Conservation (phyloP, 306 rosid species). For the Acacia crassicarpa region DNA sequence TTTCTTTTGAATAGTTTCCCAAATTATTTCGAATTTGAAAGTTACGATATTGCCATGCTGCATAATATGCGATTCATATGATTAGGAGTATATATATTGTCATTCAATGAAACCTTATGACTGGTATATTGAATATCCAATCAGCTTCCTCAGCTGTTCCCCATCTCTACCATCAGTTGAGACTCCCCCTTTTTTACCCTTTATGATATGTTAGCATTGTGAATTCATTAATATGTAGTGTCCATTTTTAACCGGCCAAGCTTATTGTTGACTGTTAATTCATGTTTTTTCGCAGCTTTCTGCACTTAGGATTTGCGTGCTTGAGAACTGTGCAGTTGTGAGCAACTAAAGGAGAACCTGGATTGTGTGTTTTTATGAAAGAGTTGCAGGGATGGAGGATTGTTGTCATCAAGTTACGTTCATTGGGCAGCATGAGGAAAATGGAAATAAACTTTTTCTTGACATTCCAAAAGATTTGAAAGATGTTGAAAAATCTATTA, state of each 20-base stretch:
- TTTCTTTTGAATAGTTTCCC: not conserved
- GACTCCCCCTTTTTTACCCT: not conserved
- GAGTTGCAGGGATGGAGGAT: slow-evolving; percentile 40
- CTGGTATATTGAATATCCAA: not conserved
- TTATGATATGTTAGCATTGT: not conserved
- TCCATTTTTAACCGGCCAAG: not conserved
- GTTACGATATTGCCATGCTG: not conserved
- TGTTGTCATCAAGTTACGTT: slow-evolving; percentile 30
- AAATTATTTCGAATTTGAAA: not conserved
- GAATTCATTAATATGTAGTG: not conserved
- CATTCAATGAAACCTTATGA: not conserved
- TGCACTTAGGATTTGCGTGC: slow-evolving; percentile 7
- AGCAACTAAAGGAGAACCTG: slow-evolving; percentile 11
- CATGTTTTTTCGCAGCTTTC: slow-evolving; percentile 5
- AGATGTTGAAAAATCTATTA: slow-evolving; percentile 38
- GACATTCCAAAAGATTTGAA: slow-evolving; percentile 36
- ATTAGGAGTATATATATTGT: not conserved
- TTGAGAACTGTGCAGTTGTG: slow-evolving; percentile 12
- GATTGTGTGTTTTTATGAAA: slow-evolving; percentile 13
- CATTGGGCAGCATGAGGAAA: slow-evolving; percentile 32
- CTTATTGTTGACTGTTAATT: slow-evolving; percentile 1
- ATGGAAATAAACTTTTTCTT: slow-evolving; percentile 36
- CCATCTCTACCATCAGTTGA: not conserved
- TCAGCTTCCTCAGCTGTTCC: not conserved
- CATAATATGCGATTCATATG: not conserved